A percentile compares a stretch with the other conserved stretches of the same genome.
Conservation (phyloP, 768 basidiomycete genomes). For the Serendipita sp. region DNA sequence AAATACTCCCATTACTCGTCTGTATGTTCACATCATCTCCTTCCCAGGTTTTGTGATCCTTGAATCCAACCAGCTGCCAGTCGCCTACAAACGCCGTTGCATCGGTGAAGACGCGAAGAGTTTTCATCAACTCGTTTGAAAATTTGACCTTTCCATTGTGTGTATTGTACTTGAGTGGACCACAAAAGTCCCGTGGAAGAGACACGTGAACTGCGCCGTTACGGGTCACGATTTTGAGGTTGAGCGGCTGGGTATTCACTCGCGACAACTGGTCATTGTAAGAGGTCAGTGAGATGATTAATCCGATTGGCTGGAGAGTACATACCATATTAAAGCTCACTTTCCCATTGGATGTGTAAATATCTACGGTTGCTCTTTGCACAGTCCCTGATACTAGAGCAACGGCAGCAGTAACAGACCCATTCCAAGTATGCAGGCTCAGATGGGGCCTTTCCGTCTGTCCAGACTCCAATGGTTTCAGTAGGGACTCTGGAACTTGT, state of each 20-base stretch:
- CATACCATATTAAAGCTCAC: background rate
- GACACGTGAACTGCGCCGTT: constrained; percentile 7
- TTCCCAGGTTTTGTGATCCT: background rate
- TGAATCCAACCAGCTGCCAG: background rate
- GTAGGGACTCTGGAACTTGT: background rate
- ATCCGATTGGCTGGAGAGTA: background rate
- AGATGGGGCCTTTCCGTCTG: background rate
- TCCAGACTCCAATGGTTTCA: background rate
- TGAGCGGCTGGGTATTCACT: constrained; percentile 4
- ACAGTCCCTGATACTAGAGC: background rate
- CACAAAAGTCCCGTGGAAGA: constrained; percentile 8
- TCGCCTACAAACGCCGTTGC: background rate
- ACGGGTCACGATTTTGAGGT: constrained; percentile 5
- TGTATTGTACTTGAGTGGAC: constrained; percentile 8
- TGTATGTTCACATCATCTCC: background rate
- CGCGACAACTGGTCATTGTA: background rate
- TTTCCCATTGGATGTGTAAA: background rate
- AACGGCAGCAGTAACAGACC: background rate
- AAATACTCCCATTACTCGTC: background rate
- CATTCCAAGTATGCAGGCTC: background rate
- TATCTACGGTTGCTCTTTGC: background rate
- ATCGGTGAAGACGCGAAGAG: background rate
- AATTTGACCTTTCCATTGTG: constrained; percentile 7
- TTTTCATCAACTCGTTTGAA: constrained; percentile 1
- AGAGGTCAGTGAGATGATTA: background rate